Conservation (phyloP, 805 yeast species). For the Starmerella sirachaensis region DNA sequence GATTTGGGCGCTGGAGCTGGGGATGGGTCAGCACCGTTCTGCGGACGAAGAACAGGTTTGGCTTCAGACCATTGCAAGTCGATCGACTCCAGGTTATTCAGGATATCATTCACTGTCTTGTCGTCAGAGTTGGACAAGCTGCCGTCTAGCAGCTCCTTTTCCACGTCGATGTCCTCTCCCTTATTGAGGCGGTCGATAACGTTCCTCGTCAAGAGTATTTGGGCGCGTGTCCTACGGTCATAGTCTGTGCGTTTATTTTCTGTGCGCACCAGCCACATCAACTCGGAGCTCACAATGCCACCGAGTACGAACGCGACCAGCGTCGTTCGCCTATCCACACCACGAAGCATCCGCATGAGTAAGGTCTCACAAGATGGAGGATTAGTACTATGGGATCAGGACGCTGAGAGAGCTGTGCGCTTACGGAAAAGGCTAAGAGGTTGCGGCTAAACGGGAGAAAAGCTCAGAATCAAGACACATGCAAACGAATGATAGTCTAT, state of each 20-base stretch:
- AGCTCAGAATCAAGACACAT: too few relatives aligned
- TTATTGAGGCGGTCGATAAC: constrained; percentile 31
- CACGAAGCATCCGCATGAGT: too few relatives aligned
- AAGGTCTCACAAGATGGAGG: too few relatives aligned
- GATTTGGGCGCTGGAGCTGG: too few relatives aligned
- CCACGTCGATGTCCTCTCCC: constrained; percentile 35
- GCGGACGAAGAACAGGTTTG: too few relatives aligned
- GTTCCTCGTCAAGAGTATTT: constrained; percentile 30
- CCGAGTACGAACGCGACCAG: constrained; percentile 26
- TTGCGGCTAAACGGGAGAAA: too few relatives aligned
- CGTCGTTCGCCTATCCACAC: constrained; percentile 5
- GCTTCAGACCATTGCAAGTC: constrained; percentile 22
- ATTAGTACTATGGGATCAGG: too few relatives aligned
- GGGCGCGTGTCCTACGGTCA: constrained; percentile 31
- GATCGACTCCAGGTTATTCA: constrained; percentile 24
- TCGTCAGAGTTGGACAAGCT: constrained; percentile 15
- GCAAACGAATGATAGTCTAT: too few relatives aligned
- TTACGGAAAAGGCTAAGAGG: too few relatives aligned
- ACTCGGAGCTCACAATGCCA: constrained; percentile 37
- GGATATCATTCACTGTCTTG: constrained; percentile 21
- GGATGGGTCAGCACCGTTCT: not conserved
- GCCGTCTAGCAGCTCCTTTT: constrained; percentile 31
- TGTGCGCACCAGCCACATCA: constrained; percentile 36
- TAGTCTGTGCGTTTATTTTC: constrained; percentile 33
- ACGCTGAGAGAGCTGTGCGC: too few relatives aligned